These are phyloP conservation scores for Jamesozyma hellenica DNA, from an alignment of 805 yeast genomes.

Conservation along the genomic window DNA sequence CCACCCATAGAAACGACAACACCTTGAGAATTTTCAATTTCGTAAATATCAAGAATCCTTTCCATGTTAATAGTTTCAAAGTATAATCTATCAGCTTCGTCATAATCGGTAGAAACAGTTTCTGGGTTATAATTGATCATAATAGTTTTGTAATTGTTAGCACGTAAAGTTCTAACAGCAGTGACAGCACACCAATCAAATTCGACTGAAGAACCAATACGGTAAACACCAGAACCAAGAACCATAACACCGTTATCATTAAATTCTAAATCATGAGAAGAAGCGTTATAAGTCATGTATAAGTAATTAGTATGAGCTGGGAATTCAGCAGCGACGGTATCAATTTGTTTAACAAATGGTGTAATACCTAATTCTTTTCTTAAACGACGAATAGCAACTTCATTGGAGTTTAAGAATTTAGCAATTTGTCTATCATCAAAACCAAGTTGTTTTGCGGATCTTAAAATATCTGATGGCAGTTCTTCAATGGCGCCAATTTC, in stretches of 20 bases:
- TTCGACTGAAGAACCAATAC: conserved; percentile 98
- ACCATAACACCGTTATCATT: conserved; percentile 93
- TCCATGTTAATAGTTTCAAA: conserved; percentile 92
- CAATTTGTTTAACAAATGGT: conserved; percentile 94
- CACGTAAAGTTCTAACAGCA: conserved; percentile 87
- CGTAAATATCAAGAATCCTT: conserved; percentile 89
- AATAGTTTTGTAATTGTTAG: conserved; percentile 77
- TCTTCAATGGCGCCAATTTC: conserved; percentile 44
- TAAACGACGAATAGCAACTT: conserved; percentile 81
- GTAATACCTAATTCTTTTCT: conserved; percentile 78
- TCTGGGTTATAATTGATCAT: conserved; percentile 98
- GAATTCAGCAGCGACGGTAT: conserved; percentile 98
- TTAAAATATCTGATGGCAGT: conserved; percentile 52
- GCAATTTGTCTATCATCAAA: conserved; percentile 97
- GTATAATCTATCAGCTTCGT: conserved; percentile 93
- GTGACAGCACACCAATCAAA: conserved; percentile 99
- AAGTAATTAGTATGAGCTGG: conserved; percentile 93
- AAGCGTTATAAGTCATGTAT: conserved; percentile 91
- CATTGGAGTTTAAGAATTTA: conserved; percentile 75
- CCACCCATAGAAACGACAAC: conserved; percentile 98
- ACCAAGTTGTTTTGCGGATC: conserved; percentile 91
- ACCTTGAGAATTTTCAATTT: conserved; percentile 80
- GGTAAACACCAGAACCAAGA: conserved; percentile 94
- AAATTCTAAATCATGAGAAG: conserved; percentile 74
- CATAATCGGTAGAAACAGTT: conserved; percentile 97